phyloP scores from a whole-genome alignment of 108 stramenopile species.

The Fistulifera pelliculosa region DNA sequence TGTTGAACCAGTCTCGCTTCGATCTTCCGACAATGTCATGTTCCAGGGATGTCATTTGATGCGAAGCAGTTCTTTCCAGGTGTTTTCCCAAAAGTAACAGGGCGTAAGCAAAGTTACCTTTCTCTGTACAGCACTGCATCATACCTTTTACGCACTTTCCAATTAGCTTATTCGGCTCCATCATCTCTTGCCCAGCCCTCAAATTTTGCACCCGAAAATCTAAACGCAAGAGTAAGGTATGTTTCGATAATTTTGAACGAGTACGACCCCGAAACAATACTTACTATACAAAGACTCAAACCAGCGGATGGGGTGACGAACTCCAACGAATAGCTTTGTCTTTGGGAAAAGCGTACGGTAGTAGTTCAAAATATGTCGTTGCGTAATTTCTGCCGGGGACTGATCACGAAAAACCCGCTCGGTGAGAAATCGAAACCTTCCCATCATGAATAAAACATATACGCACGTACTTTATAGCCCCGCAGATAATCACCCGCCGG shows the following conservation, averaged over 20 bases:
- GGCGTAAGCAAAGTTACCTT: slow-evolving; percentile 5
- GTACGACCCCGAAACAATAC: too few relatives aligned
- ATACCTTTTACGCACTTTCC: neutral
- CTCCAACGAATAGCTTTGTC: slow-evolving; percentile 14
- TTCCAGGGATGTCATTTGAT: neutral
- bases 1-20: neutral
- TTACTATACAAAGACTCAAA: slow-evolving; percentile 21
- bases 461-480: neutral
- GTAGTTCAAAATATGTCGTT: slow-evolving; percentile 5
- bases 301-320: slow-evolving; percentile 19
- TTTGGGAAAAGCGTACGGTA: slow-evolving; percentile 10
- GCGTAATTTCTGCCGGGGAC: slow-evolving; percentile 8
- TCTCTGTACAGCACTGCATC: slow-evolving; percentile 1
- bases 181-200: neutral
- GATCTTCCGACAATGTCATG: neutral
- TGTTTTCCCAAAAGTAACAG: slow-evolving; percentile 1
- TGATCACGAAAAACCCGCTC: too few relatives aligned
- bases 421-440: too few relatives aligned
- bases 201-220: slow-evolving; percentile 12
- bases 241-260: too few relatives aligned
- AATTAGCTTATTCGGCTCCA: neutral
- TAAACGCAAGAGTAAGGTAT: too few relatives aligned
- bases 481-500: neutral
- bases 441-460: too few relatives aligned
- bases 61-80: neutral